Conservation (phyloP, 176 grass and related monocot genomes). For the Paspalum vaginatum region DNA sequence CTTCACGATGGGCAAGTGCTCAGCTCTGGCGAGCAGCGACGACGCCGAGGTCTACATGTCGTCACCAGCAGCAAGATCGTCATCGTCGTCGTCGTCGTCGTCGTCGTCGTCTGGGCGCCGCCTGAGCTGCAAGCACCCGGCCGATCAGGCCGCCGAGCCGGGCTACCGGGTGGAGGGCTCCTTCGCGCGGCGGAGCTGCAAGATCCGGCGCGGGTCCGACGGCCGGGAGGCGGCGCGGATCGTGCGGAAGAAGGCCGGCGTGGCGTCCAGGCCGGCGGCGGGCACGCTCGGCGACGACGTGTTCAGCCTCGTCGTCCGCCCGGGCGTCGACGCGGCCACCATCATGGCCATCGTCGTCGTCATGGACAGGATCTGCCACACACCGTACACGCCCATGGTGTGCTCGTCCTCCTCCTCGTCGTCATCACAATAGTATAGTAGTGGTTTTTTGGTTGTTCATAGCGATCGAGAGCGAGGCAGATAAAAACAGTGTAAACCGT, state of each 20-base stretch:
- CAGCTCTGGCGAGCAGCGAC: constrained; percentile 56
- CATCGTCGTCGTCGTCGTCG: neutral
- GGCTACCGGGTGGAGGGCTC: constrained; percentile 55
- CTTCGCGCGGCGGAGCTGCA: constrained; percentile 72
- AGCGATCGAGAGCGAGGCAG: neutral
- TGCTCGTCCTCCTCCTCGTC: constrained; percentile 35
- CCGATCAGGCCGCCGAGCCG: neutral
- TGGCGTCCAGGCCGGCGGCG: constrained; percentile 35
- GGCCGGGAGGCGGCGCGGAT: constrained; percentile 69
- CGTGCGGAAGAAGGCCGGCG: constrained; percentile 44
- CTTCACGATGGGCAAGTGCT: constrained; percentile 69
- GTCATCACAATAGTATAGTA: neutral
- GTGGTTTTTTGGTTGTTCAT: neutral
- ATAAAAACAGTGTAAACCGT: neutral
- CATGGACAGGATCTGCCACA: constrained; percentile 83
- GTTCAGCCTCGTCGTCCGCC: constrained; percentile 76
- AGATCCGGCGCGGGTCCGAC: constrained; percentile 45
- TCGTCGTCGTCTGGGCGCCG: neutral
- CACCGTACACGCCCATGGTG: constrained; percentile 42
- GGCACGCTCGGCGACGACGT: constrained; percentile 73
- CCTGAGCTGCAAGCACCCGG: constrained; percentile 16
- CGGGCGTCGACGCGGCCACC: constrained; percentile 52
- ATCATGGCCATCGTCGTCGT: constrained; percentile 85
- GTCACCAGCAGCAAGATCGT: neutral
- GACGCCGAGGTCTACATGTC: constrained; percentile 65